Base-by-base conservation (phyloP, 2,329 filamentous ascomycete genomes). In the Trichoderma sp. region DNA sequence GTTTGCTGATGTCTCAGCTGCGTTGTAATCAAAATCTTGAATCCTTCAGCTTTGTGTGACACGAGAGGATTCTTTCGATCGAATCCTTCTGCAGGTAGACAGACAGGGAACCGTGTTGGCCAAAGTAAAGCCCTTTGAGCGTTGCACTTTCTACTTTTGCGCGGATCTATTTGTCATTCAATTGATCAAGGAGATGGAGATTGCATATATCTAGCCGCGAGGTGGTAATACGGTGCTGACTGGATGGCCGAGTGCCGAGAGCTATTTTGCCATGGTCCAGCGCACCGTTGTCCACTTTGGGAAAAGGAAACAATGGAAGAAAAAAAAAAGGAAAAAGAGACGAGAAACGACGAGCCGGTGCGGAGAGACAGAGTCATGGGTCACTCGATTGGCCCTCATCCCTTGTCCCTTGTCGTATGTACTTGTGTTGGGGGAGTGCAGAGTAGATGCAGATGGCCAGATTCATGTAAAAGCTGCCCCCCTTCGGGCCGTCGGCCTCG, bases 401-500 rank as follows among this genome's bases (percentile, higher is more conserved):
- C 8, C 30, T 66, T 56, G 62, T 39, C 26, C n/a, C 34, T 8
- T 30, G 57, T 11, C 11, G 28, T n/a, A 30, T 30, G 6, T 24
- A 28, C 43, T 34, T 39, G 36, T 39, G 36, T 39, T 39, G 36
- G 36, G 6, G 36, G 36, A 39, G 36, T 39, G 12, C 34, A 36
- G 34, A 36, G n/a, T 36, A 21, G 8, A 26, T 57, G 32, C 58
- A 28, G 32, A 15, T 68, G 53, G 24, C 26, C 65, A 30, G 30
- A 18, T 58, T 12, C 53, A 21, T 15, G 34, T 36, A 36, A 36
- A 36, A 6, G 34, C 32, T 39, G 36, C 24, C 51, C 36, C 64
- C 18, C 24, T 18, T 68, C 65, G 65, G 65, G 65, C 26, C 65
- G 53, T 68, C 65, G 65, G 65, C 21, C 24, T 58, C 26, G 24